These are phyloP conservation scores for Cystoderma amianthinum DNA, from an alignment of 768 basidiomycete species.

Conservation along the genomic window DNA sequence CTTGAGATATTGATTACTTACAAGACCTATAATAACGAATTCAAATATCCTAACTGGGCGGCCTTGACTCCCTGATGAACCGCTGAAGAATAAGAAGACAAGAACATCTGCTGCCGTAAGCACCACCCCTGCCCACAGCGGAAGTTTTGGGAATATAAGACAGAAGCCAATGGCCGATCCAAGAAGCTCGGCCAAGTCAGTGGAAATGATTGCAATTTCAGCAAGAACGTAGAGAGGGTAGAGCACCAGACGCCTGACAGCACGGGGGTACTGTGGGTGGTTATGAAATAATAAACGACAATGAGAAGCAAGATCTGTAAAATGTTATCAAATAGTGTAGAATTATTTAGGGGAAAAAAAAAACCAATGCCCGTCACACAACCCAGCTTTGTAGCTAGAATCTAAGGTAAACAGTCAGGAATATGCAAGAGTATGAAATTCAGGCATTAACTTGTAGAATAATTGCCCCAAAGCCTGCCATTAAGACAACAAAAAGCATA, in stretches of 20 bases:
- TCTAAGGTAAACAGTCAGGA: slow-evolving; percentile 34
- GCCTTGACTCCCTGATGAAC: slow-evolving; percentile 43
- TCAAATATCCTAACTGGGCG: slow-evolving; percentile 57
- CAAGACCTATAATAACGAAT: slow-evolving; percentile 42
- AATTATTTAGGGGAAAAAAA: no score
- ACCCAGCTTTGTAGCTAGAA: slow-evolving; percentile 64
- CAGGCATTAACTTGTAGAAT: slow-evolving; percentile 46
- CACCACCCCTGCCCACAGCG: slow-evolving; percentile 49
- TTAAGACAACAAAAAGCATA: slow-evolving; percentile 60
- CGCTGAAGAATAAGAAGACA: slow-evolving; percentile 53
- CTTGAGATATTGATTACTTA: slow-evolving; percentile 27
- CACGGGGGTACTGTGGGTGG: slow-evolving; percentile 37
- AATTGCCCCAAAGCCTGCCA: slow-evolving; percentile 59
- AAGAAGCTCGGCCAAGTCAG: slow-evolving; percentile 64
- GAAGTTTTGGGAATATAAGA: slow-evolving; percentile 51
- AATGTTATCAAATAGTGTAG: not conserved
- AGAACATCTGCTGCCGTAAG: slow-evolving; percentile 55
- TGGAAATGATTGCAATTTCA: slow-evolving; percentile 60
- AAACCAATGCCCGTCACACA: slow-evolving; percentile 60
- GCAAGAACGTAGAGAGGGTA: slow-evolving; percentile 49
- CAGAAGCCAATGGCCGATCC: slow-evolving; percentile 67
- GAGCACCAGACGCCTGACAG: slow-evolving; percentile 39
- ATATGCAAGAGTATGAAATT: slow-evolving; percentile 9
- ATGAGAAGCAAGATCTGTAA: slow-evolving; percentile 50
- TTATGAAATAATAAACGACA: slow-evolving; percentile 50